phyloP scores from a whole-genome alignment of 306 rosid genomes.

The Elaeagnus macrophylla region DNA sequence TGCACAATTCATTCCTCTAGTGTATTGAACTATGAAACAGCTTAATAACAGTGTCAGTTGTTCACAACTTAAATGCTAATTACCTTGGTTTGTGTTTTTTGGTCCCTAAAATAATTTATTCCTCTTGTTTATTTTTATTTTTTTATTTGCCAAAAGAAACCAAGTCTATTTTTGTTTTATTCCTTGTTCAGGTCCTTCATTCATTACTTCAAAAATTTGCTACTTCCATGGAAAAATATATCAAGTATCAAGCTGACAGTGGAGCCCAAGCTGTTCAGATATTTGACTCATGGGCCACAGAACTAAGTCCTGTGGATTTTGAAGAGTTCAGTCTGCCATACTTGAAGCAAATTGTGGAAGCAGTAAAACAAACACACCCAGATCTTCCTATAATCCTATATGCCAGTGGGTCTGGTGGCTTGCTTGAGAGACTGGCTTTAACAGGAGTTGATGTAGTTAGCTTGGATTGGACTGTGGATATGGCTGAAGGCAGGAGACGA shows the following conservation, averaged over 20 bases:
- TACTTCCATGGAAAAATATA: conserved; percentile 74
- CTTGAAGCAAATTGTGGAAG: conserved; percentile 79
- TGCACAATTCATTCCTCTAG: background rate
- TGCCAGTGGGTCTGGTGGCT: conserved; percentile 95
- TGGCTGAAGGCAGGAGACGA: conserved; percentile 88
- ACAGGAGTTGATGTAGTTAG: conserved; percentile 91
- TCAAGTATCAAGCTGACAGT: conserved; percentile 80
- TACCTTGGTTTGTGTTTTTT: too few species aligned
- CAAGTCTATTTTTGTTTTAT: conserved; percentile 9
- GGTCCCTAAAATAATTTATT: too few species aligned
- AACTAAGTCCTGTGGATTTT: conserved; percentile 86
- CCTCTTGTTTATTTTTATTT: background rate
- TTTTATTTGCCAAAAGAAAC: background rate
- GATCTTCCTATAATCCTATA: conserved; percentile 81
- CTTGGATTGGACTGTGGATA: conserved; percentile 97
- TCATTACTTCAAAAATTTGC: conserved; percentile 71
- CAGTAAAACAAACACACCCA: conserved; percentile 74
- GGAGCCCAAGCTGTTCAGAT: conserved; percentile 99
- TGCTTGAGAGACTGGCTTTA: conserved; percentile 80
- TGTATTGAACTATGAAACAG: background rate
- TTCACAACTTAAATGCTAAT: background rate
- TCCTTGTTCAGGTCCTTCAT: conserved; percentile 61
- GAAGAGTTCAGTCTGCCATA: conserved; percentile 94
- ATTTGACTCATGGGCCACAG: conserved; percentile 94
- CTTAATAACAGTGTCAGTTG: background rate